Base-by-base conservation (phyloP, 768 basidiomycete genomes). In the Hericium coralloides region DNA sequence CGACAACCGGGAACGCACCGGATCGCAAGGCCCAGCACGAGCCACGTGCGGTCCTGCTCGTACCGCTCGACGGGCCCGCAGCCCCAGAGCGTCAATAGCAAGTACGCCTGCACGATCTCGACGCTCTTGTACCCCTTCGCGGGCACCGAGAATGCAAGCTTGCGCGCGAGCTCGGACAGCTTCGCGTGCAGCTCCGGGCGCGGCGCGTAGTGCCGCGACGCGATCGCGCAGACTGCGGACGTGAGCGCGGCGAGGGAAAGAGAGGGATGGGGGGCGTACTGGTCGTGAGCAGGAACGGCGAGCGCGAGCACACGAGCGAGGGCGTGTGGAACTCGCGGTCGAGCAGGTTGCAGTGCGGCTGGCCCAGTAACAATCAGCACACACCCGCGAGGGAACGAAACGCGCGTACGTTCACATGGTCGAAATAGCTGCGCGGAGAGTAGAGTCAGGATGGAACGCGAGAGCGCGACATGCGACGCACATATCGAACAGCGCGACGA, bases 1-100 rank as follows among this genome's bases (percentile, higher is more conserved):
- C 14, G 48, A n/a, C 6, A 17, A 49, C 39, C 22, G 23, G 12
- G 31, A 48, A 47, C 82, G 52, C 58, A 85, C 86, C 89, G 78
- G 61, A 87, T 89, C 6, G 79, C 87, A 87, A 94, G 91, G 37
- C 93, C 93, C 22, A 98, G 72, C 15, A 90, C 73, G 62, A 92
- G 68, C 92, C 93, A 98, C 0, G 95, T 98, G 64, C 87, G 84
- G 70, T 99, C 95, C 64, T 95, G 92, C 67, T 99, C 95, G 65
- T 92, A 99, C 8, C 94, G 82, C 69, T 98, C 94, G 20, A 94
- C 93, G 4, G 95, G 94, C 20, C 94, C 94, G 63, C 92, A 87
- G 6, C 94, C 92, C 87, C 92, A 98, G 14, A 92, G 71, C 2
- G 87, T 78, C 53, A 98, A 82, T 8, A 99, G 75, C 20, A 98